These are phyloP conservation scores for Didymosphaeria variabile DNA, from an alignment of 2,329 filamentous ascomycete genomes.

Conservation along the genomic window DNA sequence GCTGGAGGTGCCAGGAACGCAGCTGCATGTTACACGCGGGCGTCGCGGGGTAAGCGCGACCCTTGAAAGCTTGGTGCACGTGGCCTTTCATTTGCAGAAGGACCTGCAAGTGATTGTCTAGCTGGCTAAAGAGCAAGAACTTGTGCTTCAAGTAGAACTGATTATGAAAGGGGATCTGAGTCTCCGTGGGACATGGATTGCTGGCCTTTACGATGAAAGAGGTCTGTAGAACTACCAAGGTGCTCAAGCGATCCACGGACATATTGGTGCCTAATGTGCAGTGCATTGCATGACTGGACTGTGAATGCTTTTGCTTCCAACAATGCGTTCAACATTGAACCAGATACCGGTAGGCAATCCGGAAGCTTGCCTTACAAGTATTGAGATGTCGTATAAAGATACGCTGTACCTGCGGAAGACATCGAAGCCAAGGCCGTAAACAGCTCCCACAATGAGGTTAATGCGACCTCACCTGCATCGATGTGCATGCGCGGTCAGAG, in stretches of 20 bases:
- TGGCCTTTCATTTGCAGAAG: not conserved
- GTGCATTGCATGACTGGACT: too few species aligned
- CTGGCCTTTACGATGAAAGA: not conserved
- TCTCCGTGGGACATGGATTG: not conserved
- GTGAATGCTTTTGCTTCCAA: not conserved
- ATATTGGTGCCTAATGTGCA: too few species aligned
- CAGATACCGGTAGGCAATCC: not conserved
- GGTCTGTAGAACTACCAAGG: not conserved
- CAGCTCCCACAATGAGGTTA: not conserved
- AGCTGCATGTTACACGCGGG: slow-evolving; percentile 9
- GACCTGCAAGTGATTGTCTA: not conserved
- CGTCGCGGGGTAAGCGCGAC: slow-evolving; percentile 11
- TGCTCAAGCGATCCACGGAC: not conserved
- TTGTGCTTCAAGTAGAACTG: not conserved
- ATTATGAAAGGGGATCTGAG: not conserved
- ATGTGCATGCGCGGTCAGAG: not conserved
- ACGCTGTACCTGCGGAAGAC: not conserved
- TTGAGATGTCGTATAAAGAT: not conserved
- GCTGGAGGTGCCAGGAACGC: slow-evolving; percentile 15
- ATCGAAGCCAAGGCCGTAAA: not conserved
- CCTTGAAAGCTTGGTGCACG: slow-evolving; percentile 14
- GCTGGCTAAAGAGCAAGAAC: not conserved
- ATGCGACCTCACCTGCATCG: not conserved
- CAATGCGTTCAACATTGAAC: not conserved
- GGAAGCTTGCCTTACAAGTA: not conserved